Conservation (phyloP, 345 rosid genomes). For the Bruguiera gymnorhiza region DNA sequence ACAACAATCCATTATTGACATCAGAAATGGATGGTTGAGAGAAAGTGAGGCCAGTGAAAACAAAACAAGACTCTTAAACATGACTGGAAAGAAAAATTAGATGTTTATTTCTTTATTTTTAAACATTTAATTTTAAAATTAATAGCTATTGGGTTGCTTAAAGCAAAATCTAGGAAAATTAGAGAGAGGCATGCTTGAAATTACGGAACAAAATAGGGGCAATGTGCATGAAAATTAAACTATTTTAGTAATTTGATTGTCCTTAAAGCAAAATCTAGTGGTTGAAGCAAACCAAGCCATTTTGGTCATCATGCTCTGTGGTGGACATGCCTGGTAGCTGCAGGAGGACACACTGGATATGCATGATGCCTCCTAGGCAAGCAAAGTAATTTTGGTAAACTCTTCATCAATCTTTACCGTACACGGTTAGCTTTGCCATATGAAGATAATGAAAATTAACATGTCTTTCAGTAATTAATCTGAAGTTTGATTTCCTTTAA, state of each 20-base stretch:
- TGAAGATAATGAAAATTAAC: too few species aligned
- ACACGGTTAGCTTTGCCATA: not conserved
- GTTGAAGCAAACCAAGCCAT: conserved; percentile 50
- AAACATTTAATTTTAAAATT: too few species aligned
- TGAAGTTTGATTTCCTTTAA: too few species aligned
- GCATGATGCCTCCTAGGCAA: conserved; percentile 3
- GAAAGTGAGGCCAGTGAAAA: too few species aligned
- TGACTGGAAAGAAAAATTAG: too few species aligned
- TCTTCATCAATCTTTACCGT: conserved; percentile 4
- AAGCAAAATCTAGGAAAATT: too few species aligned
- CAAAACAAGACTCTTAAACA: too few species aligned
- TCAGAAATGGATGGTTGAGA: too few species aligned
- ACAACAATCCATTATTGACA: too few species aligned
- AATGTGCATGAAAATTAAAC: not conserved
- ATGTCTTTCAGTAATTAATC: too few species aligned
- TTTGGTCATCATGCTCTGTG: conserved; percentile 20
- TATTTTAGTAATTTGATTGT: conserved; percentile 20
- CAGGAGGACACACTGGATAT: not conserved
- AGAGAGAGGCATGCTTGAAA: conserved; percentile 1
- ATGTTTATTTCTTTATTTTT: too few species aligned
- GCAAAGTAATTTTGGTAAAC: conserved; percentile 4
- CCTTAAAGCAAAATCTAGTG: conserved; percentile 38
- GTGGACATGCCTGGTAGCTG: conserved; percentile 15
- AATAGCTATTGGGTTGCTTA: too few species aligned
- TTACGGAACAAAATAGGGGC: conserved; percentile 9